Evolutionary conservation across 2,329 filamentous ascomycete genomes (phyloP), one percentile per base, ranked within the genome.

Genomic region (Diaporthe eres): DNA sequence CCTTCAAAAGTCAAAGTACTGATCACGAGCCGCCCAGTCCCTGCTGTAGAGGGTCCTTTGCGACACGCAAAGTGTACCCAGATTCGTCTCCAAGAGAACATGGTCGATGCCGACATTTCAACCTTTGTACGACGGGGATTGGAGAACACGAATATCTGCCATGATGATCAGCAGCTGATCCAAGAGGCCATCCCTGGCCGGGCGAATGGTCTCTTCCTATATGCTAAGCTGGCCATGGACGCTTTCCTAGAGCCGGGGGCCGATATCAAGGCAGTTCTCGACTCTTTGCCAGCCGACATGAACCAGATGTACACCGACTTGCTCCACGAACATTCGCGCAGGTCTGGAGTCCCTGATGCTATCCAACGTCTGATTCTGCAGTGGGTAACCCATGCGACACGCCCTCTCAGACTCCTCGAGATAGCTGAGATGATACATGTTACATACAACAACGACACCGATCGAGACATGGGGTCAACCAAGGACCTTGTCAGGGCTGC

Each of bases 401-500:
- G 49, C 22, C 49, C 49, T 1, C 49, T 51, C 49, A 51, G 49
- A 51, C 49, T 51, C 49, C 49, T 51, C 12, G 49, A 51, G 49
- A 51, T 51, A 51, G 49, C 49, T 12, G 49, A 51, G 49, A 51
- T 51, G 49, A 51, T 51, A 51, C 25, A 51, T 51, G 49, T 51
- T 25, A 51, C 49, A 51, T 51, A 51, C 49, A 51, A 51, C 22
- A 51, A 51, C 49, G 49, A 13, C 49, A 25, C 49, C 49, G 49
- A 51, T 51, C 49, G 49, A 51, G 49, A 51, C 49, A 25, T 51
- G 1, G 12, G n/a, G 49, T 51, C 49, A 51, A 51, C 49, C 49
- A 51, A 51, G 49, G 49, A 51, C 49, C 49, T 51, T 51, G 49
- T 51, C 49, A 51, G 49, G 49, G 49, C 49, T 51, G n/a, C 49